Conservation (phyloP, 2,329 filamentous ascomycete genomes). For the Aspergillus pseudoglaucus region DNA sequence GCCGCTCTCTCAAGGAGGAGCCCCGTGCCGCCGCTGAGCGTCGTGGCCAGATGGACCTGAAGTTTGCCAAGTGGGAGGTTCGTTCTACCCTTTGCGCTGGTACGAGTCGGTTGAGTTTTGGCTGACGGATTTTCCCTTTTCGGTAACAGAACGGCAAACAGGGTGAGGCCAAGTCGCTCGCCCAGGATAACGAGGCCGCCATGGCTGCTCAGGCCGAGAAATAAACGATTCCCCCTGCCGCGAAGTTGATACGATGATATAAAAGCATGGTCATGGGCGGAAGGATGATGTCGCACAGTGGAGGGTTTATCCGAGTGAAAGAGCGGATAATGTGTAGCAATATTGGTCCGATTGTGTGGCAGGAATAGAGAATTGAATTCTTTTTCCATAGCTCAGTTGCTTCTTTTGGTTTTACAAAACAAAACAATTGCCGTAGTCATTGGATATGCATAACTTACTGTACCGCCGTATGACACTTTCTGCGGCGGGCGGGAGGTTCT, state of each 20-base stretch:
- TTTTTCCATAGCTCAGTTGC: slow-evolving; percentile 12
- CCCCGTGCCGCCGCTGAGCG: slow-evolving; percentile 82
- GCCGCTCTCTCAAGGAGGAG: slow-evolving; percentile 94
- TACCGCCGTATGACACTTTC: not conserved
- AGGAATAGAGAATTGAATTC: slow-evolving; percentile 23
- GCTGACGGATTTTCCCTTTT: slow-evolving; percentile 23
- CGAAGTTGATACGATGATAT: slow-evolving; percentile 14
- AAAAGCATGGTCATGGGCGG: slow-evolving; percentile 13
- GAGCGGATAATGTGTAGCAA: slow-evolving; percentile 33
- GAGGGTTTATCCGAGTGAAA: slow-evolving; percentile 11
- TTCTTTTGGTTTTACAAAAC: no score
- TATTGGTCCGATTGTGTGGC: slow-evolving; percentile 25
- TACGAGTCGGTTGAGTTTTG: slow-evolving; percentile 6
- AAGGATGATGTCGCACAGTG: slow-evolving; percentile 12
- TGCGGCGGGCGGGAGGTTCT: not conserved
- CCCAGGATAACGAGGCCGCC: slow-evolving; percentile 47
- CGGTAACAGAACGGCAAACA: slow-evolving; percentile 82
- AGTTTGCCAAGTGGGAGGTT: slow-evolving; percentile 94
- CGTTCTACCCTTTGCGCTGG: slow-evolving; percentile 38
- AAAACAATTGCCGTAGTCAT: slow-evolving; percentile 1
- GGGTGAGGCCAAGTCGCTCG: slow-evolving; percentile 72
- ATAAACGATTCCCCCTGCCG: slow-evolving; percentile 23
- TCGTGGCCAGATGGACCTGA: slow-evolving; percentile 80
- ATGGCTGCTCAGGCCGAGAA: slow-evolving; percentile 40
- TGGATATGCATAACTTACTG: not conserved